Evolutionary conservation across 345 rosid species (phyloP), one percentile per base, ranked within the genome.

Genomic region (Populus nigra): DNA sequence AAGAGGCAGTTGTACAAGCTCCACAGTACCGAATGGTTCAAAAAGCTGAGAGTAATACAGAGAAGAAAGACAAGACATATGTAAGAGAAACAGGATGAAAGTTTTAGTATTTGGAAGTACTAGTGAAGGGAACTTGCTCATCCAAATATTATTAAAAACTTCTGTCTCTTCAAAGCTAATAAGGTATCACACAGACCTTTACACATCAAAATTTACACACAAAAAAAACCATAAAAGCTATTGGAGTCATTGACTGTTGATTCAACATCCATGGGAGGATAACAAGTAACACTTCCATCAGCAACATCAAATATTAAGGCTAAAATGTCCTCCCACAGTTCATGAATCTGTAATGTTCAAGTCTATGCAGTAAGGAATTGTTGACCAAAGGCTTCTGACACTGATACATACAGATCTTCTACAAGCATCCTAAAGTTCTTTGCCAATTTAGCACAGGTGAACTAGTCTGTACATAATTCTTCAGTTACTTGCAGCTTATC

Each of bases 11-110:
- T 94, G 98, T 78, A 94, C 93, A 74, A 94, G 93, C 87, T 94
- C 98, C 85, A 94, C 93, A 3, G 92, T 91, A 76, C 98, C 98
- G 88, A 91, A 94, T 33, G 97, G 90, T 87, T 94, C 98, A 74
- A 94, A 94, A 78, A 94, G 85, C 98, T 94, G 88, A 80, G 88
- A 80, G 68, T 36, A 61, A 76, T 72, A 68, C 31, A 49, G 68
- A 57, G 29, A 2, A 55, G 43, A 69, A 68, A 41, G 6, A 3
- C 43, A 69, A 15, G 6, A 9, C 9, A 53, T 39, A 20, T 69
- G 65, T 72, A 38, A 29, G 35, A 47, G 29, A 47, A 47, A 27
- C 22, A 57, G 15, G 15, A 13, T 45, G 25, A n/a, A 57, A 3
- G 62, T n/a, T 57, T 57, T n/a, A n/a, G 10, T 57, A 57, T 22